Base-by-base conservation (phyloP, 2,329 filamentous ascomycete genomes). In the Colletotrichum trifolii region DNA sequence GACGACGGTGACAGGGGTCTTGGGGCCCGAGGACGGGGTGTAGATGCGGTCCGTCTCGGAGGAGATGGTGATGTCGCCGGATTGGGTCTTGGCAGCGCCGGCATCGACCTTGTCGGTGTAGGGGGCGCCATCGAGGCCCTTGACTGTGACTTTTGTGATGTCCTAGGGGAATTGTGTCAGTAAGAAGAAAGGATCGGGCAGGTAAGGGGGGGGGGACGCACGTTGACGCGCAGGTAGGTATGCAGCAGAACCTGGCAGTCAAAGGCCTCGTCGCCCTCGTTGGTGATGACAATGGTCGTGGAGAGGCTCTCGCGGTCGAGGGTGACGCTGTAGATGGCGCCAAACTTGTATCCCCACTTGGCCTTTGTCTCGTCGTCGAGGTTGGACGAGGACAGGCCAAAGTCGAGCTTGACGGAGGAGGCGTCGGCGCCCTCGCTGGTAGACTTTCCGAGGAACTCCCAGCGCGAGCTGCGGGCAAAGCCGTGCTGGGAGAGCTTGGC, bases 391-490 rank as follows among this genome's bases (percentile, higher is more conserved):
- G 91, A 93, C 40, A 99, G 89, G 35, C 95, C 96, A 77, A 99
- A 98, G 81, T 99, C 96, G 66, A 99, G 89, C 85, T 97, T 97
- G 69, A 98, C 90, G 53, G 89, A 90, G 43, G 73, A 88, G 83
- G 74, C 60, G 38, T 60, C 58, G 70, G 79, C 65, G 77, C 79
- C 71, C 75, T 82, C 81, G 69, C 79, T 81, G 57, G 81, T 81
- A 47, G 90, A 93, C 80, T 95, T 96, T 74, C 94, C 94, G 55
- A 99, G 85, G 76, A 96, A 97, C 78, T 98, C 94, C 96, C 96
- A 99, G 68, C 87, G 87, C 49, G 90, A 92, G 74, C 87, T 94
- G 71, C 96, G 93, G 43, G 95, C 96, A 79, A 99, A 97, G 70
- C 96, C 96, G 81, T 98, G 96, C 80, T 97, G 94, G 4, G 94